These are phyloP conservation scores for Suhomyces xylopsoci DNA, from an alignment of 805 yeast species.

Conservation along the genomic window DNA sequence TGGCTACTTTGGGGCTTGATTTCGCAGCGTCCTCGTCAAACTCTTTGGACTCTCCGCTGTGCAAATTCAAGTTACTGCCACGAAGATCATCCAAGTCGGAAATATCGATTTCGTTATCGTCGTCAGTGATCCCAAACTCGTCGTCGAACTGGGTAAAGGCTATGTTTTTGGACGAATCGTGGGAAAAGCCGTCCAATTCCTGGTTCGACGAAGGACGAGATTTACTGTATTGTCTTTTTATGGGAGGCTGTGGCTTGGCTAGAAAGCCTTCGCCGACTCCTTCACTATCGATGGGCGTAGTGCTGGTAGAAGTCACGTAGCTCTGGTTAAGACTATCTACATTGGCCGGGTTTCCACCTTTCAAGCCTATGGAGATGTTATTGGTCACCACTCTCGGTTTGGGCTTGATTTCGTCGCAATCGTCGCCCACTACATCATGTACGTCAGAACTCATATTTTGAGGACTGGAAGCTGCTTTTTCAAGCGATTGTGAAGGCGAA, in stretches of 20 bases:
- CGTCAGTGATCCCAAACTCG: constrained; percentile 32
- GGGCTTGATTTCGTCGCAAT: background rate
- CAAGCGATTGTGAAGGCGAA: background rate
- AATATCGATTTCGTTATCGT: constrained; percentile 13
- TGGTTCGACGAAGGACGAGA: constrained; percentile 31
- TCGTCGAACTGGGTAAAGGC: constrained; percentile 43
- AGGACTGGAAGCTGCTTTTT: background rate
- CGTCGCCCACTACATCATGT: constrained; percentile 1
- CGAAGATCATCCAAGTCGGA: constrained; percentile 13
- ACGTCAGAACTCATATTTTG: background rate
- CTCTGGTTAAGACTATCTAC: constrained; percentile 1
- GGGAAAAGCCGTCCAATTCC: constrained; percentile 9
- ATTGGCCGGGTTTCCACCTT: background rate
- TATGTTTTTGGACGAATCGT: constrained; percentile 31
- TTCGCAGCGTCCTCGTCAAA: background rate
- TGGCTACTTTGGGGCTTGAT: constrained; percentile 8
- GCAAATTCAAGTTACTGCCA: constrained; percentile 4
- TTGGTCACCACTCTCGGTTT: background rate
- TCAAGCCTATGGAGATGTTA: background rate
- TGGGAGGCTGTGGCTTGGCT: constrained; percentile 10
- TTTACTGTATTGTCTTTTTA: constrained; percentile 31
- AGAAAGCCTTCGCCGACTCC: constrained; percentile 2
- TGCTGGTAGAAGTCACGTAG: constrained; percentile 13
- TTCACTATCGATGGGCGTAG: constrained; percentile 13
- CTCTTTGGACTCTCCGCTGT: background rate